These are phyloP conservation scores for Colletotrichum brevisporum DNA, from an alignment of 2,329 filamentous ascomycete genomes.

Conservation along the genomic window DNA sequence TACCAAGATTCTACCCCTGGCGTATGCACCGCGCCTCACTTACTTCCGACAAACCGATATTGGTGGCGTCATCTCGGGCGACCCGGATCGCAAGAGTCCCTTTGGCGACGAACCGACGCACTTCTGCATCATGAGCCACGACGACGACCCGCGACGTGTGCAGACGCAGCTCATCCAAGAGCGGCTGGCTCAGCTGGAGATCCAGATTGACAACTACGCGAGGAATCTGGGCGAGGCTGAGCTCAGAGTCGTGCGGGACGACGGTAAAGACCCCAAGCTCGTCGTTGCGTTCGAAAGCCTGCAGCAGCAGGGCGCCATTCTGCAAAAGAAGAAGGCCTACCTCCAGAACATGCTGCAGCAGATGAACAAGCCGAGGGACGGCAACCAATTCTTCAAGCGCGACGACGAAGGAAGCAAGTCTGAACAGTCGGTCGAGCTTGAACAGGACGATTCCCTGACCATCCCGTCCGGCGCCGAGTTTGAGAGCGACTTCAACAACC, in stretches of 20 bases:
- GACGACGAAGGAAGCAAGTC: conserved; percentile 46
- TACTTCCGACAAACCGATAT: conserved; percentile 99
- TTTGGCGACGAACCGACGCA: conserved; percentile 96
- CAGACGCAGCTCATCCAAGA: conserved; percentile 88
- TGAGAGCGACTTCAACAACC: conserved; percentile 95
- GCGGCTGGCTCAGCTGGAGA: conserved; percentile 82
- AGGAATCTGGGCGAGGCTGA: conserved; percentile 82
- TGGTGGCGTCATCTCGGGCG: conserved; percentile 82
- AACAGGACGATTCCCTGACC: conserved; percentile 71
- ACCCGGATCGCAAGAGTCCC: conserved; percentile 85
- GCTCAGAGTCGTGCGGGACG: conserved; percentile 70
- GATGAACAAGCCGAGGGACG: conserved; percentile 54
- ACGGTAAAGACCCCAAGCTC: conserved; percentile 63
- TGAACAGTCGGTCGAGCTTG: conserved; percentile 61
- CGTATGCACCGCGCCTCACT: conserved; percentile 93
- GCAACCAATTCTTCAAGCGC: conserved; percentile 45
- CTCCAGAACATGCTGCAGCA: conserved; percentile 71
- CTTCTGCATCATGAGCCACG: conserved; percentile 93
- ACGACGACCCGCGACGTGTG: conserved; percentile 89
- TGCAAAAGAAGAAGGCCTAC: conserved; percentile 71
- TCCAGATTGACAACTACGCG: conserved; percentile 83
- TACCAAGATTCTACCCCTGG: conserved; percentile 93
- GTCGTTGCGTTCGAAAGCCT: conserved; percentile 74
- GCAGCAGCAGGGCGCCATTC: conserved; percentile 66
- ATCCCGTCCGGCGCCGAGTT: conserved; percentile 83